Conservation (phyloP, 768 basidiomycete species). For the Flagelloscypha sp. region DNA sequence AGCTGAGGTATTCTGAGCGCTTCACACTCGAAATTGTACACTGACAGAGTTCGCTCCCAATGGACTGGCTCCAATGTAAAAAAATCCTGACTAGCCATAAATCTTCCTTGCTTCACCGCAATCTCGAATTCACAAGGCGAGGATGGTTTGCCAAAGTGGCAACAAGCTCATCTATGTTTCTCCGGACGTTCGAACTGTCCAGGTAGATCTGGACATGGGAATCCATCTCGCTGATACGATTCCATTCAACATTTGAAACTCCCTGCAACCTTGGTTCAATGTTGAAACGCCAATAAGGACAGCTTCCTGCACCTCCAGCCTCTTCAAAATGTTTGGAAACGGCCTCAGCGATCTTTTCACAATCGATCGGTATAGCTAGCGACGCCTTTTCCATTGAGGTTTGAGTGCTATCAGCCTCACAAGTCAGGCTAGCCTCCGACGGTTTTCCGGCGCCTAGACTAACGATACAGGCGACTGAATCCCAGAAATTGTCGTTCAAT, state of each 20-base stretch:
- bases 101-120: too few relatives aligned
- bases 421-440: not conserved
- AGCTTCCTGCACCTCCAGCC: too few relatives aligned
- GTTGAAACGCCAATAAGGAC: conserved; percentile 1
- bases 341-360: not conserved
- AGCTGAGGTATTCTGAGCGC: too few relatives aligned
- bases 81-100: too few relatives aligned
- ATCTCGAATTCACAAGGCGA: too few relatives aligned
- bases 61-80: too few relatives aligned
- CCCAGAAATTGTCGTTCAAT: not conserved
- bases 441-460: conserved; percentile 1
- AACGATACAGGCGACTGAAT: not conserved
- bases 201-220: not conserved
- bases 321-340: too few relatives aligned
- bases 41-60: too few relatives aligned
- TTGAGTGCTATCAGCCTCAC: not conserved
- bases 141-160: too few relatives aligned
- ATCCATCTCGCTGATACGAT: not conserved
- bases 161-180: too few relatives aligned
- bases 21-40: too few relatives aligned
- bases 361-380: not conserved
- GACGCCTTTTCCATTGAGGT: not conserved
- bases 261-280: conserved; percentile 1
- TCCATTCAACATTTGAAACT: not conserved
- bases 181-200: too few relatives aligned